Base-by-base conservation (phyloP, 306 rosid species). In the Casuarina cunninghamiana region DNA sequence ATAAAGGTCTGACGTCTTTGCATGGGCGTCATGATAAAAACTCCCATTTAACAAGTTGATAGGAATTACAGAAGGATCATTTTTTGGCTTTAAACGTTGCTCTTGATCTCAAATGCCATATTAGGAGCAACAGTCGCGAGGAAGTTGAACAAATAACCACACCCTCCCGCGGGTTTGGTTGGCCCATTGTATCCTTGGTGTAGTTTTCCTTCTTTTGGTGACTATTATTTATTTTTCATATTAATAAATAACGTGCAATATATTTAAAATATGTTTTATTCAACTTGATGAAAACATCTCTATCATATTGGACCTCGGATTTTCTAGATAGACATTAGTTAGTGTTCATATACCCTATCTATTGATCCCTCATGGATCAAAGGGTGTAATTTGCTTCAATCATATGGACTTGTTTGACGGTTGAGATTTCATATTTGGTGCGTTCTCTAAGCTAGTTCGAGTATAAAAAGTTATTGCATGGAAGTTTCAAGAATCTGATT, bases 111-210 rank as follows among this genome's bases (percentile, higher is more conserved):
- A 63, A 63, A 16, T 37, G 15, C 12, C 69, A 2, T 21, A 82
- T 86, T 86, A 88, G 82, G 82, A 82, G 90, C 89, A 82, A 78
- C 91, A 84, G 42, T 83, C 70, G 35, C 49, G 72, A 75, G 87
- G 86, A 70, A 72, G 78, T 70, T 74, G 84, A 88, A 81, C 79
- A 61, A 82, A 83, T 21, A 21, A 21, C 26, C 26, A 21, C 26
- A 21, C 78, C 61, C 71, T 87, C 91, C 87, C 37, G 53, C 32
- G 32, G 32, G 79, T 75, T 82, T 86, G 97, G 93, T 90, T 92
- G 90, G 85, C 78, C 77, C 86, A 90, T 87, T 88, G 92, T 88
- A 88, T 80, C 89, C 85, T 87, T 87, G 87, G 87, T 87, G 55
- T 84, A 71, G 86, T 87, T 79, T 86, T 86, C 86, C 81, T 88